Evolutionary conservation across 768 basidiomycete genomes (phyloP), one percentile per base, ranked within the genome.

Genomic region (Psilocybe tampanensis): DNA sequence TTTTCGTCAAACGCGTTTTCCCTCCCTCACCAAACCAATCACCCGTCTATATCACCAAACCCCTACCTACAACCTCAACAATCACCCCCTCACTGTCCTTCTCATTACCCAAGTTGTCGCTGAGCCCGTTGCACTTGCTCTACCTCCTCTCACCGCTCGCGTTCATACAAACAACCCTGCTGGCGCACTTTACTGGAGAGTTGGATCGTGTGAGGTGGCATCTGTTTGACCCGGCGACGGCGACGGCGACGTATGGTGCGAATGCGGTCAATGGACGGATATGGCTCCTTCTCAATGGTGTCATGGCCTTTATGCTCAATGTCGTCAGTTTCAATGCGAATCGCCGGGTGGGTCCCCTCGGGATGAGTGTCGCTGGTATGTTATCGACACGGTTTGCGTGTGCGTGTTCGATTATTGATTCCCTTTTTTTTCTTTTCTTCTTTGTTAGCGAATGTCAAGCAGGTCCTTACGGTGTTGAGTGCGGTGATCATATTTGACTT

Each of bases 251-350:
- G 75, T 11, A 32, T 50, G 26, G 22, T 13, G 26, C 48, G 50
- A 50, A 22, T 21, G 44, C 44, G 19, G 47, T 56, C 33, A 55
- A 66, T 50, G 82, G 80, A 56, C 73, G 81, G 1, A 56, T 80
- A 1, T 83, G 86, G 6, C 72, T 98, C 44, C 60, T 85, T 4
- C 65, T 89, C 33, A 99, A 98, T 64, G 96, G 95, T 0, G 68
- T 78, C 13, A 86, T 98, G 65, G 97, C 97, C 3, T 98, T 97
- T 66, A 89, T 86, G 13, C 77, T 99, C 50, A 99, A 98, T 64
- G 86, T 98, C 2, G 92, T 97, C 55, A 92, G 90, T 69, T 97
- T 99, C 67, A 92, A 91, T 39, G 92, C 97, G n/a, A 99, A 98
- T 74, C 88, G 89, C 72, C 87, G 90, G 68, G 88, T 93, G 0